Evolutionary conservation across 345 rosid genomes (phyloP).

Genomic region (Streptanthus diversifolius): DNA sequence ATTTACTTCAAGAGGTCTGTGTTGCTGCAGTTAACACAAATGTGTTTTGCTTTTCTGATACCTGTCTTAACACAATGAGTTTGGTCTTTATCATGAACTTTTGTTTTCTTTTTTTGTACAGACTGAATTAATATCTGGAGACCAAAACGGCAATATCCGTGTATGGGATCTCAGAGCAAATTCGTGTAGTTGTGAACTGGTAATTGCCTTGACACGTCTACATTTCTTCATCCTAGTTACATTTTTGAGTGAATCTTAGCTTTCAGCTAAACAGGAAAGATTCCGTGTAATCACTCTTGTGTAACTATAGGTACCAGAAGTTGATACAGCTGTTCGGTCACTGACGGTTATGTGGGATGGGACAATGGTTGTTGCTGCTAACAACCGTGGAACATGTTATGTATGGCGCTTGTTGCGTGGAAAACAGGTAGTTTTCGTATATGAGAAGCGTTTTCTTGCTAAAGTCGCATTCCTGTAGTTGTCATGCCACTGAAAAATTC

Average conservation of each 20-base stretch:
- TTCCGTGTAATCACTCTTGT: not conserved
- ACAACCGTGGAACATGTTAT: slow-evolving; percentile 87
- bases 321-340: slow-evolving; percentile 86
- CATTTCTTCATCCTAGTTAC: not conserved
- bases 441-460: not conserved
- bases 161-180: slow-evolving; percentile 98
- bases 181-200: slow-evolving; percentile 96
- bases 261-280: not conserved
- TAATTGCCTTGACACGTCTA: slow-evolving; percentile 23
- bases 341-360: slow-evolving; percentile 97
- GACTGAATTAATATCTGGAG: slow-evolving; percentile 96
- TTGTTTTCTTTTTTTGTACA: slow-evolving; percentile 27
- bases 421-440: slow-evolving; percentile 48
- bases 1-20: not conserved
- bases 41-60: not conserved
- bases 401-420: slow-evolving; percentile 88
- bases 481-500: not conserved
- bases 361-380: slow-evolving; percentile 94
- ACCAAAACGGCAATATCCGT: slow-evolving; percentile 92
- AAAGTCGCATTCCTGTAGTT: not conserved
- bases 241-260: not conserved
- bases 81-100: not conserved
- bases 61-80: not conserved
- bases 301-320: slow-evolving; percentile 46
- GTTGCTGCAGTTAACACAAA: not conserved